These are phyloP conservation scores for Mycena floridula DNA, from an alignment of 768 basidiomycete genomes.

Conservation along the genomic window DNA sequence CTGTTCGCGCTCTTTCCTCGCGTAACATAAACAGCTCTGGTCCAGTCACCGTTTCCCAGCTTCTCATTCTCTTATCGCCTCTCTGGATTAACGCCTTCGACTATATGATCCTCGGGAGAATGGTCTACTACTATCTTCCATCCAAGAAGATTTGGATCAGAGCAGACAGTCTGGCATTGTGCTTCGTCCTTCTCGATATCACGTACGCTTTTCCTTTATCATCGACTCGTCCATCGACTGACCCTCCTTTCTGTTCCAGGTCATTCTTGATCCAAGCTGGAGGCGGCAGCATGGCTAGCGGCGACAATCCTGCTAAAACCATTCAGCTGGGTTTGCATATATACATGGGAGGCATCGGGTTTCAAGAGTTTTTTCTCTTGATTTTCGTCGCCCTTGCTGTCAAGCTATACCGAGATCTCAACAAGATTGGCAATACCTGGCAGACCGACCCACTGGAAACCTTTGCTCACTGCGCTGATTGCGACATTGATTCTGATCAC, in stretches of 20 bases:
- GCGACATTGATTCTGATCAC: constrained; percentile 14
- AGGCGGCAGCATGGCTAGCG: constrained; percentile 11
- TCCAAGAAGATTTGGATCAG: constrained; percentile 13
- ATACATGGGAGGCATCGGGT: constrained; percentile 20
- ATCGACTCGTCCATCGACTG: not conserved
- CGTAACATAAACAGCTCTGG: constrained; percentile 5
- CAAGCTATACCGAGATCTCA: constrained; percentile 12
- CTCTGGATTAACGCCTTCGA: constrained; percentile 20
- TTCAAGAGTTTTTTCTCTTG: constrained; percentile 17
- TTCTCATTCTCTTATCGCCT: constrained; percentile 17
- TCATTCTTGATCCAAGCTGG: constrained; percentile 16
- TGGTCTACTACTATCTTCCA: constrained; percentile 16
- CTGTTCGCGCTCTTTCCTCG: constrained; percentile 8
- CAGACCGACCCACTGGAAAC: constrained; percentile 10
- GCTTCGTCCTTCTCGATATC: constrained; percentile 15
- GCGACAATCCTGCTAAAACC: constrained; percentile 1
- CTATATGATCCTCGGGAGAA: constrained; percentile 17
- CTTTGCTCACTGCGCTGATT: constrained; percentile 13
- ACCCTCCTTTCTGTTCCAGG: constrained; percentile 1
- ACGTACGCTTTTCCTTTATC: constrained; percentile 4
- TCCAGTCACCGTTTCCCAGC: constrained; percentile 9
- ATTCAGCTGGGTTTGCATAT: constrained; percentile 13
- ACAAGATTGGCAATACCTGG: not conserved
- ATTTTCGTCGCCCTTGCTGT: constrained; percentile 12
- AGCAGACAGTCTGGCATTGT: constrained; percentile 9